phyloP scores from a whole-genome alignment of 1,139 yeast species.

The Candida glucosophila region DNA sequence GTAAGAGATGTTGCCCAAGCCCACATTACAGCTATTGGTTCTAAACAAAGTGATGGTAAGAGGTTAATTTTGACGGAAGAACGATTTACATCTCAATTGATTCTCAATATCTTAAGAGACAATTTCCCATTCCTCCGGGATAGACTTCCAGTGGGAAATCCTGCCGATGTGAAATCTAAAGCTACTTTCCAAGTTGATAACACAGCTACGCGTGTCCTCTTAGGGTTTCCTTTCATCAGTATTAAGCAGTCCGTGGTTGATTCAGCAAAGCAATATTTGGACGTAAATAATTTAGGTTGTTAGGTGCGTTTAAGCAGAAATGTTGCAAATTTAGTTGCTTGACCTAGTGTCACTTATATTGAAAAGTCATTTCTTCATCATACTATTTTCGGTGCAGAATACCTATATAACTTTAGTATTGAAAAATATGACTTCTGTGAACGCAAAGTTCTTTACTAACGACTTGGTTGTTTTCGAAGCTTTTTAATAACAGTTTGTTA shows the following conservation, averaged over 20 bases:
- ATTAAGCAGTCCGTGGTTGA: conserved; percentile 31
- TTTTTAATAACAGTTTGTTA: too few relatives aligned
- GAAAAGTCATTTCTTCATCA: too few relatives aligned
- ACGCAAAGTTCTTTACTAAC: too few relatives aligned
- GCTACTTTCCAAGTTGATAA: conserved; percentile 2
- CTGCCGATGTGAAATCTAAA: conserved; percentile 15
- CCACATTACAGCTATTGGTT: conserved; percentile 31
- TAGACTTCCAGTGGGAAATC: conserved; percentile 26
- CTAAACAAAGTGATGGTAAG: conserved; percentile 8
- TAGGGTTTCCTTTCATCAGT: conserved; percentile 28
- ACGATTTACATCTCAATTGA: conserved; percentile 11
- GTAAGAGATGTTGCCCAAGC: conserved; percentile 5
- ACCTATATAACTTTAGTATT: too few relatives aligned
- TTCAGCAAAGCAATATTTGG: conserved; percentile 30
- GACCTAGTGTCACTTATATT: too few relatives aligned
- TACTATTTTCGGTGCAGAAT: too few relatives aligned
- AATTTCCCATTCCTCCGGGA: conserved; percentile 12
- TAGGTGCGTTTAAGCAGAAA: too few relatives aligned
- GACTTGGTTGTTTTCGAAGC: too few relatives aligned
- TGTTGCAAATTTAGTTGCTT: too few relatives aligned
- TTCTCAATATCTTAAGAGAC: conserved; percentile 13
- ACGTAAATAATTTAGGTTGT: too few relatives aligned
- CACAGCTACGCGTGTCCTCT: conserved; percentile 17
- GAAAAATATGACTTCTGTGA: too few relatives aligned
- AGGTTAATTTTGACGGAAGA: conserved; percentile 9